These are phyloP conservation scores for Phylloporus sp. DNA, from an alignment of 768 basidiomycete species.

Conservation along the genomic window DNA sequence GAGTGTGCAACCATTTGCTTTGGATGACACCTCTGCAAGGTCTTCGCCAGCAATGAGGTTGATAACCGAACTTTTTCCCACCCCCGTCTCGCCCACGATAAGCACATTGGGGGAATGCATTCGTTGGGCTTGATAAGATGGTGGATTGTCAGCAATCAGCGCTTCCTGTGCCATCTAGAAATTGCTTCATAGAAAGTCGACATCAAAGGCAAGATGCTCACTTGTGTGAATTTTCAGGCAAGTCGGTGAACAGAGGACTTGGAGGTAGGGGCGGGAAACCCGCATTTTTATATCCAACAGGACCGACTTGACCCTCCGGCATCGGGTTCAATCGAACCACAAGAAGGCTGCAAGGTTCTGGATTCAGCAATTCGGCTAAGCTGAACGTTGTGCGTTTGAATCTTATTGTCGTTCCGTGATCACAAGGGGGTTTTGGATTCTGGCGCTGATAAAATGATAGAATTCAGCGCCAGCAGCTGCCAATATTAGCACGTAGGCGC, in stretches of 20 bases:
- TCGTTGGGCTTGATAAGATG: constrained; percentile 13
- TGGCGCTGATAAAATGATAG: constrained; percentile 5
- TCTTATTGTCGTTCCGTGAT: neutral
- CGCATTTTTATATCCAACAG: constrained; percentile 9
- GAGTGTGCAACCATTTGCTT: constrained; percentile 35
- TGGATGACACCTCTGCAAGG: constrained; percentile 26
- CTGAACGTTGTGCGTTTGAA: neutral
- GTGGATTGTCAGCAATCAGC: neutral
- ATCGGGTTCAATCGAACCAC: neutral
- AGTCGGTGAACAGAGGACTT: neutral
- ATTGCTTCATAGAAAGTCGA: neutral
- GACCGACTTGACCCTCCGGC: neutral
- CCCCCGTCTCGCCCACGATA: constrained; percentile 32
- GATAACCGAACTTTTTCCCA: constrained; percentile 39
- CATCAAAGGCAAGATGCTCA: constrained; percentile 2
- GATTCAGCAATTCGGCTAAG: too few relatives aligned
- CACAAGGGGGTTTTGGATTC: neutral
- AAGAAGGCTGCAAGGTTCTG: neutral
- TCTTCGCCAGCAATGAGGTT: constrained; percentile 34
- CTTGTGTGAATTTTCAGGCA: neutral
- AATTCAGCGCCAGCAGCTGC: neutral
- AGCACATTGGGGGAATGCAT: constrained; percentile 31
- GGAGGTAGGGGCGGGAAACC: neutral
- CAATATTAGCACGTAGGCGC: neutral
- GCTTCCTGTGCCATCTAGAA: constrained; percentile 4